Evolutionary conservation across 805 yeast genomes (phyloP), one percentile per base, ranked within the genome.

Genomic region (Danielia oregonensis): DNA sequence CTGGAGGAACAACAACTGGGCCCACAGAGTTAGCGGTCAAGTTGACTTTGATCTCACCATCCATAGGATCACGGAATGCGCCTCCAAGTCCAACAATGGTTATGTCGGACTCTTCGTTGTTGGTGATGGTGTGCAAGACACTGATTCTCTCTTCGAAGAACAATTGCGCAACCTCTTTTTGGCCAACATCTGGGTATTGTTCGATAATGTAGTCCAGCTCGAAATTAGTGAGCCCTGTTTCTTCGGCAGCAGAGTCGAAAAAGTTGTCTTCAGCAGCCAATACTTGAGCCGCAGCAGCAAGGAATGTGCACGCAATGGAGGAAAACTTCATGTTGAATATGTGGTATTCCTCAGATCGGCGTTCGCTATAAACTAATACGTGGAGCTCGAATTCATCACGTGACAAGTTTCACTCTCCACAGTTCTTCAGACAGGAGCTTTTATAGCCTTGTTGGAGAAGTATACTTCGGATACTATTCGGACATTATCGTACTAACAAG

Each of bases 11-110:
- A 6, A 55, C 46, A 33, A 79, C 40, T 12, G 88, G 86, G 11
- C 84, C 89, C 35, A 83, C 57, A 36, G 74, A 65, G 32, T 78
- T 73, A 33, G 77, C 73, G 17, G 93, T 77, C 54, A 86, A 65
- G 55, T 85, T 84, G 45, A 80, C 77, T 18, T 61, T 52, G 30
- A 66, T 46, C 29, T 68, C 70, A 39, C 79, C 75, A 32, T 72
- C 68, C 40, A 61, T 62, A 17, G 84, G 78, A 39, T 78, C 70
- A 36, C 71, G 63, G 58, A 84, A 70, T 35, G 70, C 51, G 36
- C 93, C 93, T 35, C 86, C 82, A 36, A 81, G 76, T 39, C 87
- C 93, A 30, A 78, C 74, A 36, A 85, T 58, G 14, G 72, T 63
- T 30, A 62, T 36, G 26, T 74, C 65, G 4, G 68, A 68, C 11